Conservation (phyloP, 441 rosid species). For the Corymbia calophylla region DNA sequence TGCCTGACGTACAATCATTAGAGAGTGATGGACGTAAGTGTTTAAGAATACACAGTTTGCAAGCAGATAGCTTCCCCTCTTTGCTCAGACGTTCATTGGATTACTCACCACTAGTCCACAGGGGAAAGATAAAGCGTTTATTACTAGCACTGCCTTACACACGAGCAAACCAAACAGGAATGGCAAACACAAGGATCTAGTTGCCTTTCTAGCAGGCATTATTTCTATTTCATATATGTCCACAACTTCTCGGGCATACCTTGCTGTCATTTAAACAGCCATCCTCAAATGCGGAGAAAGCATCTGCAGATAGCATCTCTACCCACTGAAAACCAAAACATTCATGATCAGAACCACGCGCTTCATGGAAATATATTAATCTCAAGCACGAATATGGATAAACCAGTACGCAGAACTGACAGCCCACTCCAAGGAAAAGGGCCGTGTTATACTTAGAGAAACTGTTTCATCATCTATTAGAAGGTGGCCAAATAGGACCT, state of each 20-base stretch:
- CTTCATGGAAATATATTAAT: not conserved
- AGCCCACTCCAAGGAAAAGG: not conserved
- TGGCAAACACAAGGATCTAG: too few relatives aligned
- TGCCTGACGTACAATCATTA: too few relatives aligned
- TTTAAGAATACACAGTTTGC: too few relatives aligned
- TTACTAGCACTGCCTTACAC: too few relatives aligned
- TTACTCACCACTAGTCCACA: slow-evolving; percentile 11
- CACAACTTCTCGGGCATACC: slow-evolving; percentile 27
- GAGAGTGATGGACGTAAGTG: too few relatives aligned
- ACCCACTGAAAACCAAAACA: slow-evolving; percentile 64
- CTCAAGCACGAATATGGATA: not conserved
- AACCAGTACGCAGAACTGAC: not conserved
- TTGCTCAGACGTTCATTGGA: slow-evolving; percentile 55
- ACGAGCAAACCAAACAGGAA: too few relatives aligned
- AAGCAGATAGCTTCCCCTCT: slow-evolving; percentile 39
- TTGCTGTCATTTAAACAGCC: slow-evolving; percentile 66
- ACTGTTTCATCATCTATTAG: not conserved
- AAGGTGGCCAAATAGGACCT: not conserved
- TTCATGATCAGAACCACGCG: not conserved
- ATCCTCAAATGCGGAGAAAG: slow-evolving; percentile 93
- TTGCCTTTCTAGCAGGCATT: not conserved
- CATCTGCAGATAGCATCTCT: slow-evolving; percentile 90
- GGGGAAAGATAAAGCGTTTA: not conserved
- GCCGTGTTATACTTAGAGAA: not conserved
- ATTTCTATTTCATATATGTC: not conserved